A percentile compares a stretch with the other conserved stretches of the same genome.
Conservation (phyloP, 345 rosid species). For the Corchorus olitorius region DNA sequence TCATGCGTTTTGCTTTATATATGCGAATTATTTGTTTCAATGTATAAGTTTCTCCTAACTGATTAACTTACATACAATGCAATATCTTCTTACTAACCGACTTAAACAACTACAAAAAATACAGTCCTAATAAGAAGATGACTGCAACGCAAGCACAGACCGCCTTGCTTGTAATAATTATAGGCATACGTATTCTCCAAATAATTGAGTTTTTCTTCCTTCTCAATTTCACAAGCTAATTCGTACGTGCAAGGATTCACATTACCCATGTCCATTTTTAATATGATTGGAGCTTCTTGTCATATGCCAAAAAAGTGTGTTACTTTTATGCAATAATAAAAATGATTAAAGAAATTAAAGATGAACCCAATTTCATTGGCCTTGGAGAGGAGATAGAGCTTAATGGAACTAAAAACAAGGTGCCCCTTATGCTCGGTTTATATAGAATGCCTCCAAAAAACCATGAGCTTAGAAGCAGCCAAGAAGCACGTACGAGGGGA, state of each 20-base stretch:
- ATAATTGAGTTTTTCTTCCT: background rate
- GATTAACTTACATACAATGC: too few species aligned
- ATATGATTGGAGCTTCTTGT: background rate
- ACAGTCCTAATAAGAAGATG: too few species aligned
- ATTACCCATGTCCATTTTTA: background rate
- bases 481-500: constrained; percentile 15
- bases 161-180: too few species aligned
- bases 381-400: background rate
- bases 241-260: background rate
- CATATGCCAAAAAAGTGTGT: background rate
- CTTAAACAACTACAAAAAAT: too few species aligned
- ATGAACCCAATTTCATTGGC: constrained; percentile 10
- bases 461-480: constrained; percentile 29
- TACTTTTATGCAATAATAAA: background rate
- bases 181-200: background rate
- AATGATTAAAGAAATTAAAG: background rate
- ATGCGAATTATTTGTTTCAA: too few species aligned
- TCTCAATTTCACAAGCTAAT: background rate
- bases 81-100: too few species aligned
- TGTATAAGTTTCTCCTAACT: too few species aligned
- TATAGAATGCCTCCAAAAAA: constrained; percentile 10
- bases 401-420: constrained; percentile 12
- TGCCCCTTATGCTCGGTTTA: background rate
- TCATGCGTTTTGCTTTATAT: too few species aligned
- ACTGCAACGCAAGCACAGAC: too few species aligned